A percentile compares a stretch with the other conserved stretches of the same genome.
phyloP scores from a whole-genome alignment of 129 eudicot genomes.

The Apium graveolens region DNA sequence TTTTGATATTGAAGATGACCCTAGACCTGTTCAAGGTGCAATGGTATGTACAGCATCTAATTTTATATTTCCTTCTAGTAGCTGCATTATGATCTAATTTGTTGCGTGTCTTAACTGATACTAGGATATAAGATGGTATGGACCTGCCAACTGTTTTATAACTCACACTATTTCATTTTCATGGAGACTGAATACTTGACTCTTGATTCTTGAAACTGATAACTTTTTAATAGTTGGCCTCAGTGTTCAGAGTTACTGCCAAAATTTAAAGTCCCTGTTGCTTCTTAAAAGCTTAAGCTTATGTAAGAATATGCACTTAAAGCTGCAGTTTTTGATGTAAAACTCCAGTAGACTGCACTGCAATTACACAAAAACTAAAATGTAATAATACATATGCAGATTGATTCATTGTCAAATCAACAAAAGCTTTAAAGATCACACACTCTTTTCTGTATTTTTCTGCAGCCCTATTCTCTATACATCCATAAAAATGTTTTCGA shows the following conservation, averaged over 20 bases:
- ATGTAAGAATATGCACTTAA: too few species aligned
- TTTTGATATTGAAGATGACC: slow-evolving; percentile 34
- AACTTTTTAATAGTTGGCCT: too few species aligned
- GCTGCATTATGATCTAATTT: neutral
- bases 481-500: neutral
- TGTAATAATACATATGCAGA: neutral
- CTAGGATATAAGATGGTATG: neutral
- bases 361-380: neutral
- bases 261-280: too few species aligned
- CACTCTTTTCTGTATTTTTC: neutral
- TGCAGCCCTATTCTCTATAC: neutral
- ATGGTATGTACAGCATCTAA: slow-evolving; percentile 15
- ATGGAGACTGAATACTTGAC: too few species aligned
- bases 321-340: too few species aligned
- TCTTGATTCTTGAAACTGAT: too few species aligned
- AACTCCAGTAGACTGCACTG: neutral
- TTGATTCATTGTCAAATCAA: neutral
- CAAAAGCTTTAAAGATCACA: neutral
- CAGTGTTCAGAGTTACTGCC: too few species aligned
- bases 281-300: neutral
- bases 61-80: neutral
- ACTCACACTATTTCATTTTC: neutral
- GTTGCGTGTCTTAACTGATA: neutral
- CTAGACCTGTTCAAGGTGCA: slow-evolving; percentile 19
- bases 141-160: neutral